Base-by-base conservation (phyloP, 2,329 filamentous ascomycete genomes). In the Tolypocladium nubicola region DNA sequence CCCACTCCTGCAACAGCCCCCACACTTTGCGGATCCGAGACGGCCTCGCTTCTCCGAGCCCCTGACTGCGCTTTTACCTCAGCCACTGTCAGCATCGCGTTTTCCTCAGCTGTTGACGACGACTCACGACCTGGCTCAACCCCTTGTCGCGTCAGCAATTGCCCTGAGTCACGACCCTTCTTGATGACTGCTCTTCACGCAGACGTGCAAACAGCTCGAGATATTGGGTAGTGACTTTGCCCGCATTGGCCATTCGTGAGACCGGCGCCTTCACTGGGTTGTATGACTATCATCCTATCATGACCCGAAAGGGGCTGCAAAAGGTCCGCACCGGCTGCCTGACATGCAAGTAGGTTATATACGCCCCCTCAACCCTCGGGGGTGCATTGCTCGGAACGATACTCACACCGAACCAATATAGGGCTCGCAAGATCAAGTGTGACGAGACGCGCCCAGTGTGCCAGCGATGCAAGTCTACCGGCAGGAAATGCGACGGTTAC, bases 341-440 rank as follows among this genome's bases (percentile, higher is more conserved):
- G 53, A 81, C 79, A 43, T 82, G 79, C 77, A 81, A 81, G 78
- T 79, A 65, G 58, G 77, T 75, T n/a, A 65, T 58, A 76, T 74
- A 8, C 8, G 6, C 40, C 4, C 9, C n/a, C 9, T 13, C 2
- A 4, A 9, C 40, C n/a, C 40, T 37, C 11, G 35, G 35, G 35
- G 35, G 26, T 30, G 26, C 37, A 38, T 14, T 10, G 38, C 14
- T 6, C 38, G 38, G 13, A 2, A 21, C 40, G 10, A 21, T n/a
- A 23, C 53, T 54, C 30, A 23, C 37, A 4, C 8, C 7, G 55
- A 23, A 43, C 39, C 8, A 13, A 26, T 37, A 7, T 55, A 82
- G 78, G 67, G 75, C 79, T 33, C 77, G 80, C 43, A 79, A 79
- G 58, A 75, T 83, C 55, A 84, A 83, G 66, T 84, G 81, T 63